Conservation (phyloP, 805 yeast species). For the Jamesozyma piceae region DNA sequence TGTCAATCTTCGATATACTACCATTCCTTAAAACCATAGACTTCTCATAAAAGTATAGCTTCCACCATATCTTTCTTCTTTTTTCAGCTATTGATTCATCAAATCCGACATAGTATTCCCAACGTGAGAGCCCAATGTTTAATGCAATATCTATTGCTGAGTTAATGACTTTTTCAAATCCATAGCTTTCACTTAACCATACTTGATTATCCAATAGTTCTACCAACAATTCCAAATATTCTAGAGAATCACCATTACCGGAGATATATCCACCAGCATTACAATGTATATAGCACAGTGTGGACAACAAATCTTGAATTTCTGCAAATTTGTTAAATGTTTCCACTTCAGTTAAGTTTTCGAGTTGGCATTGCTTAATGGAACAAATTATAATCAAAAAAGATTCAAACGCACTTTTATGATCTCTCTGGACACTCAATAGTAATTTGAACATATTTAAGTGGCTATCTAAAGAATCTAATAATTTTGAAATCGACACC, state of each 20-base stretch:
- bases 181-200: slow-evolving; percentile 23
- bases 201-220: slow-evolving; percentile 19
- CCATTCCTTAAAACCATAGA: slow-evolving; percentile 11
- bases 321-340: slow-evolving; percentile 11
- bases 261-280: slow-evolving; percentile 20
- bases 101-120: slow-evolving; percentile 29
- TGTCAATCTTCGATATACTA: slow-evolving; percentile 15
- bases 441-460: slow-evolving; percentile 15
- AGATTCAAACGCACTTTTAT: slow-evolving; percentile 10
- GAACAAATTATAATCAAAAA: slow-evolving; percentile 7
- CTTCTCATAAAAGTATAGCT: slow-evolving; percentile 20
- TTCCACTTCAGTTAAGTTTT: slow-evolving; percentile 3
- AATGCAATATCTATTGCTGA: slow-evolving; percentile 20
- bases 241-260: slow-evolving; percentile 8
- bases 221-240: slow-evolving; percentile 23
- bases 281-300: slow-evolving; percentile 20
- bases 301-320: slow-evolving; percentile 17
- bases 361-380: neutral
- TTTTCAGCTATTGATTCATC: slow-evolving; percentile 24
- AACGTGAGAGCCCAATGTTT: slow-evolving; percentile 22
- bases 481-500: slow-evolving; percentile 6
- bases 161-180: slow-evolving; percentile 19
- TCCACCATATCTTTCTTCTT: slow-evolving; percentile 27
- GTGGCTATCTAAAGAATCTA: slow-evolving; percentile 10
- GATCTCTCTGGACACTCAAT: slow-evolving; percentile 13